Evolutionary conservation across 768 basidiomycete genomes (phyloP).

Genomic region (Boletus tomentosulus): DNA sequence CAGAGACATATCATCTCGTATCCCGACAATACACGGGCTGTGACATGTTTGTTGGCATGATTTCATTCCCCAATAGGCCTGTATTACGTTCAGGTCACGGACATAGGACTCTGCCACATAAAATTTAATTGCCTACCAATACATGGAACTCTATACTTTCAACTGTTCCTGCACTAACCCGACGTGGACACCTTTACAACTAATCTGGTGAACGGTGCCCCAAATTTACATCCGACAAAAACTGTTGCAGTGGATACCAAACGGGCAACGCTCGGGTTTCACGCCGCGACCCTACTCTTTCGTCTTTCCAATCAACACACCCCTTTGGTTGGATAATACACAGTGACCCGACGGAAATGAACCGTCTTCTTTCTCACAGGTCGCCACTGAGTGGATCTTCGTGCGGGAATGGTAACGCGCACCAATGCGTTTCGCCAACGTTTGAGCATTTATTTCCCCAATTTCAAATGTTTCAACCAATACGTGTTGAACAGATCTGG

Average conservation of each 20-base stretch:
- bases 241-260: neutral
- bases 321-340: too few relatives aligned
- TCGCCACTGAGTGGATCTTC: neutral
- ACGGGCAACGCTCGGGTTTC: slow-evolving; percentile 9
- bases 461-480: slow-evolving; percentile 12
- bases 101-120: too few relatives aligned
- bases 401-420: neutral
- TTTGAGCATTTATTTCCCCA: neutral
- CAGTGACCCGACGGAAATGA: neutral
- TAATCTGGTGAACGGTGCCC: neutral
- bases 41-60: neutral
- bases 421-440: neutral
- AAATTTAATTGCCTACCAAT: too few relatives aligned
- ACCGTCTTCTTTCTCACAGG: slow-evolving; percentile 2
- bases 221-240: neutral
- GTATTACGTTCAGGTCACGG: too few relatives aligned
- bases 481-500: neutral
- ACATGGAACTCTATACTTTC: too few relatives aligned
- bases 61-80: neutral
- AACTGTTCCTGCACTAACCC: neutral
- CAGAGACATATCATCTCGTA: neutral
- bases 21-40: neutral
- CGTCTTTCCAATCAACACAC: too few relatives aligned
- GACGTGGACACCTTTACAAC: neutral
- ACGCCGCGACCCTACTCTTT: neutral